Base-by-base conservation (phyloP, 345 rosid genomes). In the Corymbia maculata region DNA sequence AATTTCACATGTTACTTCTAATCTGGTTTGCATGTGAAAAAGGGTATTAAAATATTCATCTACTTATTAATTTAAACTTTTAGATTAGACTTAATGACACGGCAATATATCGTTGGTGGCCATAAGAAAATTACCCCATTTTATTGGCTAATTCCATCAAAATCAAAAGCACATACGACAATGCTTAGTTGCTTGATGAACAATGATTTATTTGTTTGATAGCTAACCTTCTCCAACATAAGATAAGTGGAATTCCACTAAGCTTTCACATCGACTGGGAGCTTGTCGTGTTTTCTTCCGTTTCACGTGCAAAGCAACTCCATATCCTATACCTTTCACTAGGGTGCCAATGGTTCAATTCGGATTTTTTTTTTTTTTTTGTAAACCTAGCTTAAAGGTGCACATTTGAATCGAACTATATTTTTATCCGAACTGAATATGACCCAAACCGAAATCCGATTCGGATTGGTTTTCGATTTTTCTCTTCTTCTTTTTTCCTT, bases 21-120 rank as follows among this genome's bases (percentile, higher is more conserved):
- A 64, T 64, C 5, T 2, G 16, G 7, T 36, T 6, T 0, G 0
- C 36, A 13, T 9, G 1, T 28, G 7, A 28, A 3, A 28, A 13
- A 5, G 0, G 36, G 6, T 64, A 2, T 64, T 6, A 13, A 61
- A 13, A 6, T 28, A 13, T 64, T 8, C 7, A 4, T 8, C 16
- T 1, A 61, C 16, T 4, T 61, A 61, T 61, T 28, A 12, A 61
- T 12, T 61, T 61, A 28, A 28, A 61, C 6, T 61, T 12, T 13
- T 13, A 32, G 15, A 12, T 28, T 11, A 0, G 0, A 59, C 30
- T 61, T 61, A 5, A 3, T 12, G 12, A n/a, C 1, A 64, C 0
- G 3, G 1, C 4, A n/a, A 0, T n/a, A 13, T 64, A n/a, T n/a
- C 14, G 4, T 61, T 28, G 2, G 32, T 28, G 68, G 32, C 30